A percentile compares a stretch with the other conserved stretches of the same genome.
phyloP scores from a whole-genome alignment of 1,284 basidiomycete species.

The Ustilago lituana region DNA sequence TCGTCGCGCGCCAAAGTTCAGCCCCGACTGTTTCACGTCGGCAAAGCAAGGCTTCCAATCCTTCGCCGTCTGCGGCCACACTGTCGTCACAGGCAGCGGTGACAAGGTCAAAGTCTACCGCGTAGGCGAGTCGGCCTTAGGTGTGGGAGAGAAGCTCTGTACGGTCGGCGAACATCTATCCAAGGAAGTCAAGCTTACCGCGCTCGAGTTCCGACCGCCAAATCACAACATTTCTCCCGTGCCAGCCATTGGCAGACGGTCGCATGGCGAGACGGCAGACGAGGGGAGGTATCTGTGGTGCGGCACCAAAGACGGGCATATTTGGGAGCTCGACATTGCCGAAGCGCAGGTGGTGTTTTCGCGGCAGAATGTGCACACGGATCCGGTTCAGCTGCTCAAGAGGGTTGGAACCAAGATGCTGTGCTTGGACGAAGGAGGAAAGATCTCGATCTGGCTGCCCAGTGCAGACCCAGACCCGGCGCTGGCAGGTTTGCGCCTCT shows the following conservation, averaged over 20 bases:
- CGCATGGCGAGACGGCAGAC: constrained; percentile 43
- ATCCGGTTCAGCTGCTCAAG: constrained; percentile 51
- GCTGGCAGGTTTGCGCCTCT: constrained; percentile 32
- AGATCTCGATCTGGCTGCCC: constrained; percentile 62
- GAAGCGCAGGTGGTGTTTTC: constrained; percentile 42
- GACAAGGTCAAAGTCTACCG: constrained; percentile 58
- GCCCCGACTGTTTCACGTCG: constrained; percentile 36
- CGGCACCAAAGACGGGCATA: constrained; percentile 56
- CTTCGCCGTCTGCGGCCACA: constrained; percentile 48
- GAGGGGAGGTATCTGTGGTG: constrained; percentile 62
- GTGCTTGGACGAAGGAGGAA: constrained; percentile 62
- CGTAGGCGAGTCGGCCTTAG: constrained; percentile 43
- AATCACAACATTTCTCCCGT: constrained; percentile 29
- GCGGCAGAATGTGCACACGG: constrained; percentile 51
- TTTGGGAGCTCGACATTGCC: constrained; percentile 61
- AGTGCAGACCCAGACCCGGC: constrained; percentile 32
- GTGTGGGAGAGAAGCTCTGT: constrained; percentile 47
- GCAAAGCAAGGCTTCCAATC: constrained; percentile 41
- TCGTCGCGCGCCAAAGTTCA: constrained; percentile 44
- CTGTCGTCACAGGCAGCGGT: constrained; percentile 47
- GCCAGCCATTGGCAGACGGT: constrained; percentile 17
- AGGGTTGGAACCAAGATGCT: constrained; percentile 59
- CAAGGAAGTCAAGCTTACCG: constrained; percentile 52
- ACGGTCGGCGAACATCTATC: constrained; percentile 45
- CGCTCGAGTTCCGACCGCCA: constrained; percentile 48